Base-by-base conservation (phyloP, 805 yeast genomes). In the Kodamaea kaohsiungensis region DNA sequence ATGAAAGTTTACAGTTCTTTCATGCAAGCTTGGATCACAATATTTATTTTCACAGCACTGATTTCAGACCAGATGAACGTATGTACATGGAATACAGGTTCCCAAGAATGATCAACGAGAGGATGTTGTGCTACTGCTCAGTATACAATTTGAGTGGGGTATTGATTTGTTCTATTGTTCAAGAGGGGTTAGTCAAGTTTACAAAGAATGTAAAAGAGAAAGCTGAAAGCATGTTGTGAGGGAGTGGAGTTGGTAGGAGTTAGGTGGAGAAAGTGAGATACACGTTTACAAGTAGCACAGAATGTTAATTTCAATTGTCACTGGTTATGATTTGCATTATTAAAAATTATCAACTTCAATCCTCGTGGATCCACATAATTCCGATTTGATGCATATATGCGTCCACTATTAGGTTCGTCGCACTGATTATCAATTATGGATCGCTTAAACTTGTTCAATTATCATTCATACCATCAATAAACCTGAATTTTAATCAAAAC, bases 21-120 rank as follows among this genome's bases (percentile, higher is more conserved):
- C 62, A 76, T 42, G 76, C 71, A 1, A 67, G 73, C 43, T 64
- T 74, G 52, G 78, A 74, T 56, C 78, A 74, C 56, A 49, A 70
- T 5, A 60, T 74, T 5, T 69, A 60, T 54, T 68, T 66, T 61
- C 77, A 74, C 57, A 76, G 71, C 54, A 58, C 51, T 3, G 65
- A 73, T 49, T 72, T 69, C 46, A 73, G 71, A 49, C 68, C 76
- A 1, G 68, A 71, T 27, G 59, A 65, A 39, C 73, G 73, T 72
- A 48, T 73, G 61, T 74, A 65, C 52, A 49, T 72, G 56, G 76
- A 71, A 54, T 72, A 63, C 59, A 59, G 60, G 46, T 74, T 71
- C 53, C 52, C 58, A 39, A 61, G 72, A 35, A 60, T 71, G 65
- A 61, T 61, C 55, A 72, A 73, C 53, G 70, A 71, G 56, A 64